Evolutionary conservation across 805 yeast genomes (phyloP).

Genomic region (Candida ponderosae): DNA sequence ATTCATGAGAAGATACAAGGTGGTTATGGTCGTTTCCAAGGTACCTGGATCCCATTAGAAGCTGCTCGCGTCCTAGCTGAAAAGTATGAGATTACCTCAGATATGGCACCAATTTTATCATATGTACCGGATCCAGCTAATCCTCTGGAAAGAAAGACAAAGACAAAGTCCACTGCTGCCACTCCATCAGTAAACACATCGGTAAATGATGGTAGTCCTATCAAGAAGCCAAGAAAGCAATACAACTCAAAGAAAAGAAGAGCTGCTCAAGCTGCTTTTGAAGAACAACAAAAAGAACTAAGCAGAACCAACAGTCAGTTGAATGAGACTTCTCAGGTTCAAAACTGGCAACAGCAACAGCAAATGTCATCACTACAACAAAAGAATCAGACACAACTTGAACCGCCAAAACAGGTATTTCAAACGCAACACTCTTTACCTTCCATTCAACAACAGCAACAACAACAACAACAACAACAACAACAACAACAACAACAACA

Average conservation of each 20-base stretch:
- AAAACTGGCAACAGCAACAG: conserved; percentile 9
- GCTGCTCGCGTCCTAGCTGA: conserved; percentile 54
- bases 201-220: conserved; percentile 9
- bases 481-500: conserved; percentile 10
- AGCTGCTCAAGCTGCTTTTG: conserved; percentile 19
- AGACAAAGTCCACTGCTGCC: conserved; percentile 10
- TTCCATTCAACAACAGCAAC: conserved; percentile 18
- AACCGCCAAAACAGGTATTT: conserved; percentile 11
- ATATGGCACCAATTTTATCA: conserved; percentile 43
- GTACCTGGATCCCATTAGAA: conserved; percentile 75
- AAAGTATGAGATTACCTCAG: conserved; percentile 41
- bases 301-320: background rate
- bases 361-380: conserved; percentile 13
- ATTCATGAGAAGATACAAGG: conserved; percentile 76
- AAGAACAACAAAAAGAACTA: conserved; percentile 4
- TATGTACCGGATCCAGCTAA: conserved; percentile 42
- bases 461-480: conserved; percentile 16
- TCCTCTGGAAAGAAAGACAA: conserved; percentile 34
- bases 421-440: conserved; percentile 2
- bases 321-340: conserved; percentile 1
- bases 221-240: conserved; percentile 15
- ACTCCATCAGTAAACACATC: no score
- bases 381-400: conserved; percentile 8
- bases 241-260: conserved; percentile 17
- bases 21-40: conserved; percentile 80